Evolutionary conservation across 176 grass and related monocot genomes (phyloP).

Genomic region (Aegilops longissima): DNA sequence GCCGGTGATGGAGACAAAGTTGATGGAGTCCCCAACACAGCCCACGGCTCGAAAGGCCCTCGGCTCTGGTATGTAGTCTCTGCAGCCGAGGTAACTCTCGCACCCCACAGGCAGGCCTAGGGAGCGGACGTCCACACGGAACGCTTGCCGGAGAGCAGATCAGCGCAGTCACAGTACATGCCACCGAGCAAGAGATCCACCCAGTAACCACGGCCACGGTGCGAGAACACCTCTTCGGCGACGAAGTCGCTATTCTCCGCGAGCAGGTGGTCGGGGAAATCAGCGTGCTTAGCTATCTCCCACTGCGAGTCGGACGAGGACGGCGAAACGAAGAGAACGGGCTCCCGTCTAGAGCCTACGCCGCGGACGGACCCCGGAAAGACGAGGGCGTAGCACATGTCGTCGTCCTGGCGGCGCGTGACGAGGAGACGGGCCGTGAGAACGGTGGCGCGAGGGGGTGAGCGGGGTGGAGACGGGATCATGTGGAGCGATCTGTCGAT

Average conservation of each 20-base stretch:
- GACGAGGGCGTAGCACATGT: not conserved
- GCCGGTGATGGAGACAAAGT: not conserved
- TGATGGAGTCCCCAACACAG: not conserved
- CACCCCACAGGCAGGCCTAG: not conserved
- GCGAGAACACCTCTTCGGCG: too few relatives aligned
- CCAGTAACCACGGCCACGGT: not conserved
- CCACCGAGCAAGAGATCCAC: too few relatives aligned
- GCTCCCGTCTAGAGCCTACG: rapidly evolving
- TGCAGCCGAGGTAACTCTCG: rapidly evolving
- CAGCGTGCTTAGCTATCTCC: not conserved
- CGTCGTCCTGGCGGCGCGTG: not conserved
- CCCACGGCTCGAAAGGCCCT: not conserved
- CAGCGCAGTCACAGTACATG: not conserved
- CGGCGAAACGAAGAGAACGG: not conserved
- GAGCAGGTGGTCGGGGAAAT: too few relatives aligned
- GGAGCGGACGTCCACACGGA: not conserved
- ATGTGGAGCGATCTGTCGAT: not conserved
- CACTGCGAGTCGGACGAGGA: not conserved
- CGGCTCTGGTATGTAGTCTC: not conserved
- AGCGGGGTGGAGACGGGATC: not conserved
- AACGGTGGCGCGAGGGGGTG: too few relatives aligned
- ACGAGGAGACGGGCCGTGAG: not conserved
- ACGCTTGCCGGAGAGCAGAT: not conserved
- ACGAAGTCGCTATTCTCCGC: too few relatives aligned
- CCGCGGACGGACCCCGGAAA: not conserved